A percentile compares a stretch with the other conserved stretches of the same genome.
Evolutionary conservation across 1,284 basidiomycete genomes (phyloP).

Genomic region (Apiotrichum brassicae): DNA sequence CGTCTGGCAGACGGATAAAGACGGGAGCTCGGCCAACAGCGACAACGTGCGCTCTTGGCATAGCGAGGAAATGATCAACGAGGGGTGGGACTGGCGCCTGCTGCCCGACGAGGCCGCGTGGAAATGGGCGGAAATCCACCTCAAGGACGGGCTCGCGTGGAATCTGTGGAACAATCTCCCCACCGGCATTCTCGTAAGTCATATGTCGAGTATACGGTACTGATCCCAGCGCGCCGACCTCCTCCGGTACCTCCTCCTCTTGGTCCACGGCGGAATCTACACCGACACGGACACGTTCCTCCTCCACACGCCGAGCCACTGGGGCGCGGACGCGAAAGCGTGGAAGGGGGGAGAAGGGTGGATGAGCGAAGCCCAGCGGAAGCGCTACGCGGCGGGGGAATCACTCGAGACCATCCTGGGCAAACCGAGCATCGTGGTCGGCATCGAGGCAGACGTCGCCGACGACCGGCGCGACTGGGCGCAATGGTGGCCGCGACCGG

Average conservation of each 20-base stretch:
- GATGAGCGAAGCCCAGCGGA: conserved; percentile 19
- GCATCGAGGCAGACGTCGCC: conserved; percentile 47
- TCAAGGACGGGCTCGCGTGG: background rate
- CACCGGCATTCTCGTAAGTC: conserved; percentile 40
- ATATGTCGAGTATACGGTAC: background rate
- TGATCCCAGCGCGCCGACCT: conserved; percentile 32
- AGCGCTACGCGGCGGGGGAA: conserved; percentile 23
- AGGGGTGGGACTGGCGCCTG: conserved; percentile 41
- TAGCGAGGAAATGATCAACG: conserved; percentile 20
- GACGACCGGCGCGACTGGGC: conserved; percentile 42
- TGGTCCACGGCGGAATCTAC: conserved; percentile 46
- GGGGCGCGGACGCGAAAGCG: conserved; percentile 27
- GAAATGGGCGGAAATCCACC: background rate
- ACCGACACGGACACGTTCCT: conserved; percentile 45
- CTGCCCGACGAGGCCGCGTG: conserved; percentile 26
- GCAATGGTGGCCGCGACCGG: conserved; percentile 46
- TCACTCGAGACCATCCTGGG: conserved; percentile 25
- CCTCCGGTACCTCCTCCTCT: conserved; percentile 43
- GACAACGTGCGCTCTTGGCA: conserved; percentile 32
- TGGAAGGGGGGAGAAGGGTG: conserved; percentile 39
- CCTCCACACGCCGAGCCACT: conserved; percentile 33
- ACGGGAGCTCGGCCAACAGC: conserved; percentile 9
- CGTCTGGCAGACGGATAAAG: conserved; percentile 46
- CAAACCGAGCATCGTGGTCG: conserved; percentile 41
- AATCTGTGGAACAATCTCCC: conserved; percentile 40